Base-by-base conservation (phyloP, 805 yeast genomes). In the Starmerella davenportii region DNA sequence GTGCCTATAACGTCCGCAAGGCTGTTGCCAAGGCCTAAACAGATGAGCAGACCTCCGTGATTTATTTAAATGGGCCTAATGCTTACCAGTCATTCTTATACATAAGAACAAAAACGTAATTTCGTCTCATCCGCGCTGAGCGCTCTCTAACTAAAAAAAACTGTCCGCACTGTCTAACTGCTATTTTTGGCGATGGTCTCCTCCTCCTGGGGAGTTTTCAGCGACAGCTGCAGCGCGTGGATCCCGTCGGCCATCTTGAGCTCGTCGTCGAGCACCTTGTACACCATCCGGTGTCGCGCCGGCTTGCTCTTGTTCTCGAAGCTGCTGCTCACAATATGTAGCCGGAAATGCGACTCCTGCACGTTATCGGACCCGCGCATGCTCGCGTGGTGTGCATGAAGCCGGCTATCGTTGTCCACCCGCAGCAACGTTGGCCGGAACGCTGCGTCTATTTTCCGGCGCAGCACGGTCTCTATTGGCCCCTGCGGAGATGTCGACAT, bases 1-100 rank as follows among this genome's bases (percentile, higher is more conserved):
- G 81, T 71, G 79, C 84, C 71, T 78, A 66, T 65, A 80, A 84
- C 68, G 87, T 82, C 61, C 81, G 79, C 73, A 85, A 82, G 75
- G 92, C 93, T 67, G 76, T 79, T 61, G 93, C 94, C 62, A 84
- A 85, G 79, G 94, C 93, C 68, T 46, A 45, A 40, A 36, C 37
- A 23, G 25, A 23, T 7, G 25, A 23, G 25, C 25, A 7, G 25
- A 23, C 25, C 11, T 15, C 13, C 32, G 5, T 17, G 5, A 8
- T 7, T 29, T 29, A 29, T 29, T 29, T 29, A 29, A 29, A 29
- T 29, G 32, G 9, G 19, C 19, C 32, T 29, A 29, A 15, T 29
- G 32, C 19, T 29, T 15, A 15, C 5, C 32, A 23, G 25, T 23
- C 25, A 23, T 23, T 23, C 25, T 23, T 23, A 23, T 23, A 23